Percentiles rank a stretch among this genome's conserved stretches.
These are phyloP conservation scores for Chaetomiaceae sp. DNA, from an alignment of 2,329 filamentous ascomycete genomes.

Conservation along the genomic window DNA sequence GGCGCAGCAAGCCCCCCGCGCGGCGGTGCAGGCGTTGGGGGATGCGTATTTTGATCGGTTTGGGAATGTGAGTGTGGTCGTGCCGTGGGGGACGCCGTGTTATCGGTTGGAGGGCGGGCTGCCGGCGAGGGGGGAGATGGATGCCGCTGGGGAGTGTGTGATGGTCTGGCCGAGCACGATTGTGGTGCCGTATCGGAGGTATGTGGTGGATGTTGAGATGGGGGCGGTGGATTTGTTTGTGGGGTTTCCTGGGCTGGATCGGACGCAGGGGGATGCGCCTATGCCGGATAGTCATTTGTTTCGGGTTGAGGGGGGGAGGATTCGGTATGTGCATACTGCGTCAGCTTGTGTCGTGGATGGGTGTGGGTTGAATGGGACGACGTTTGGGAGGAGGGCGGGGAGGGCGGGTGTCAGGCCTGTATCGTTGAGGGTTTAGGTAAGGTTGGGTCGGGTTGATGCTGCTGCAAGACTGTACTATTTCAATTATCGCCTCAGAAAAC, in stretches of 20 bases:
- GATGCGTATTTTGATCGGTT: constrained; percentile 29
- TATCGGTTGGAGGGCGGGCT: constrained; percentile 27
- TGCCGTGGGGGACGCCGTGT: constrained; percentile 25
- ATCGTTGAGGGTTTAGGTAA: neutral
- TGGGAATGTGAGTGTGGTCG: constrained; percentile 18
- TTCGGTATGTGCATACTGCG: constrained; percentile 26
- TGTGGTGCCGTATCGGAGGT: constrained; percentile 23
- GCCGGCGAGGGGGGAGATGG: constrained; percentile 12
- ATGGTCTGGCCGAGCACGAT: constrained; percentile 21
- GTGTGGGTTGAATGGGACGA: constrained; percentile 19
- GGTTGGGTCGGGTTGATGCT: neutral
- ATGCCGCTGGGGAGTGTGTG: constrained; percentile 13
- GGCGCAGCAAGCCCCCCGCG: constrained; percentile 17
- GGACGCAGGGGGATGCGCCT: constrained; percentile 14
- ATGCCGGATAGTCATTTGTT: constrained; percentile 29
- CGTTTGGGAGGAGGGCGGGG: constrained; percentile 10
- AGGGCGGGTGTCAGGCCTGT: neutral
- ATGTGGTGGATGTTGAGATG: constrained; percentile 27
- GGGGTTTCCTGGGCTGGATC: constrained; percentile 27
- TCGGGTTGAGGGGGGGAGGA: constrained; percentile 26
- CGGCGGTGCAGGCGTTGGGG: constrained; percentile 21
- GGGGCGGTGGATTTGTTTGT: constrained; percentile 27
- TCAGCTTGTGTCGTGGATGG: constrained; percentile 15
- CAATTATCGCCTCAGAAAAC: too few species aligned
- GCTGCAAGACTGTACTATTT: too few species aligned